A percentile compares a stretch with the other conserved stretches of the same genome.
phyloP scores from a whole-genome alignment of 352 stramenopile species.

The Phytophthora chlamydospora region DNA sequence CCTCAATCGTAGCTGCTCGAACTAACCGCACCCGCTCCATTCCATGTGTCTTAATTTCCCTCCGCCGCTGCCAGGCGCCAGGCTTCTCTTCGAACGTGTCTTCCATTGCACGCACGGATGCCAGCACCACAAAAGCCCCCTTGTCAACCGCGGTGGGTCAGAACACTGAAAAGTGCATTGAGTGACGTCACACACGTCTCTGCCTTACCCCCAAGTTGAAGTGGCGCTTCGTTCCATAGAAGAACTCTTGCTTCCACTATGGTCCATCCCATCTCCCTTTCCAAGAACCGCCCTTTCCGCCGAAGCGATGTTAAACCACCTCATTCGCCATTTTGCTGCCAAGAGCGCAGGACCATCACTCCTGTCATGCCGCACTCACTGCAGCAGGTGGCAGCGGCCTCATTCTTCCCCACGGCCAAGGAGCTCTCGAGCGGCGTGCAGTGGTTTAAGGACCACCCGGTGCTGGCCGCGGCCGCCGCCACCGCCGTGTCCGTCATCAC shows the following conservation, averaged over 20 bases:
- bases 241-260: conserved; percentile 26
- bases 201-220: conserved; percentile 26
- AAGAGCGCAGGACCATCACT: conserved; percentile 22
- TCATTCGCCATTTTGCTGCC: conserved; percentile 23
- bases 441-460: conserved; percentile 88
- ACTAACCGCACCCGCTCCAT: too few relatives aligned
- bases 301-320: conserved; percentile 14
- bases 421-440: conserved; percentile 84
- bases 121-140: too few relatives aligned
- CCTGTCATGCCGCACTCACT: conserved; percentile 22
- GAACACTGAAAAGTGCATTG: background rate
- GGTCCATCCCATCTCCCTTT: conserved; percentile 17
- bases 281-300: conserved; percentile 17
- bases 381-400: conserved; percentile 46
- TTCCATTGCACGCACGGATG: too few relatives aligned
- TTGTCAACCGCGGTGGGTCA: too few relatives aligned
- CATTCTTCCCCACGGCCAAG: conserved; percentile 88
- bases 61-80: too few relatives aligned
- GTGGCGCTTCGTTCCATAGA: conserved; percentile 14
- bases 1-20: too few relatives aligned
- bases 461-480: conserved; percentile 76
- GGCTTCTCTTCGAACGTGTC: too few relatives aligned
- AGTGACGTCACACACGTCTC: conserved; percentile 8
- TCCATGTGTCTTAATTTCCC: too few relatives aligned
- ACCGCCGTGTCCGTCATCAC: conserved; percentile 87